A percentile compares a stretch with the other conserved stretches of the same genome.
phyloP scores from a whole-genome alignment of 352 stramenopile species.

The Globisporangium yorkense region DNA sequence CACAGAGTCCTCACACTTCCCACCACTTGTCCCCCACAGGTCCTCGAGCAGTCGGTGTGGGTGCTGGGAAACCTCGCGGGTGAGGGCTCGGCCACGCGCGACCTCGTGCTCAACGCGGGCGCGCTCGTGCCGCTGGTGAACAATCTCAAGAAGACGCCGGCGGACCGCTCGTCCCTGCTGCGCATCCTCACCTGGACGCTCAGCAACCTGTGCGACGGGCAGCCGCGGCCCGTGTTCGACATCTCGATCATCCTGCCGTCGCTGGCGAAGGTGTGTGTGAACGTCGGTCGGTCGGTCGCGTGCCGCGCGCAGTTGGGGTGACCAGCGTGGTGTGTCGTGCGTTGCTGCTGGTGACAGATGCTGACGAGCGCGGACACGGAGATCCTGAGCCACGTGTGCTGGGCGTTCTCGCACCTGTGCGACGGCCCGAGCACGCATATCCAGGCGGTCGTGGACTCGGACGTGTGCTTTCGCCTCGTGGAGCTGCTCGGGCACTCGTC shows the following conservation, averaged over 20 bases:
- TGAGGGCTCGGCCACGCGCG: conserved; percentile 82
- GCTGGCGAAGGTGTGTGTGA: conserved; percentile 47
- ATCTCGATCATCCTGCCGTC: conserved; percentile 87
- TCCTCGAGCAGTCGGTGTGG: conserved; percentile 92
- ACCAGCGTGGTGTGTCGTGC: too few relatives aligned
- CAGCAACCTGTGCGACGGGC: conserved; percentile 90
- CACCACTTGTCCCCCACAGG: conserved; percentile 22
- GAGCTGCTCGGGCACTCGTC: conserved; percentile 90
- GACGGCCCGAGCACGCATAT: conserved; percentile 96
- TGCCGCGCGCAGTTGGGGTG: too few relatives aligned
- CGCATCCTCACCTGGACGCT: conserved; percentile 92
- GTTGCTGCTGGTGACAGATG: conserved; percentile 42
- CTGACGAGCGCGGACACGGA: conserved; percentile 93
- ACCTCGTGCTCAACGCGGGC: conserved; percentile 84
- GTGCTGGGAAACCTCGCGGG: conserved; percentile 90
- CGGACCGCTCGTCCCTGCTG: conserved; percentile 77
- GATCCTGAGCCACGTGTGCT: conserved; percentile 94
- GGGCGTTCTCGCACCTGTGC: conserved; percentile 96
- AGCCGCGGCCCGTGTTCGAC: conserved; percentile 86
- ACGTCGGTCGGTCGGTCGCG: too few relatives aligned
- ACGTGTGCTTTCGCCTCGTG: conserved; percentile 90
- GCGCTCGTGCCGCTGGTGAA: conserved; percentile 82
- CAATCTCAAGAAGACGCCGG: conserved; percentile 86
- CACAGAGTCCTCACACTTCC: neutral
- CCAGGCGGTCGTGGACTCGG: conserved; percentile 90